Percentiles rank a stretch among this genome's conserved stretches.
Evolutionary conservation across 2,329 filamentous ascomycete genomes (phyloP).

Genomic region (Aspergillus tubingensis): DNA sequence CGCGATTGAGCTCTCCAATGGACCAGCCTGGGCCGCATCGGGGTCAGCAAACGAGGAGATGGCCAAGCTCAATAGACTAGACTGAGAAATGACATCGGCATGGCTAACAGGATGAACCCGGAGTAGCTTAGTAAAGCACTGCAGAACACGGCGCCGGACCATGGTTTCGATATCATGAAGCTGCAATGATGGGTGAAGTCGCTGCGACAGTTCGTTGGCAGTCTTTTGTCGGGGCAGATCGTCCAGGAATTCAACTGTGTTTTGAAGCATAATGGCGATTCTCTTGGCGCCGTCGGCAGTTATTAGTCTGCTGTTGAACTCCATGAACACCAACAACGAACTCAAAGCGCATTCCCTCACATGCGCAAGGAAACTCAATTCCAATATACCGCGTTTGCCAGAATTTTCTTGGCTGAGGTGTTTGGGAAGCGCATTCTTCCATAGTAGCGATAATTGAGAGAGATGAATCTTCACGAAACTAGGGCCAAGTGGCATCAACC

Average conservation of each 20-base stretch:
- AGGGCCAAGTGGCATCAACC: conserved; percentile 91
- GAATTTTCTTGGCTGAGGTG: conserved; percentile 92
- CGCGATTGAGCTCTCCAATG: conserved; percentile 86
- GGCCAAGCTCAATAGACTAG: conserved; percentile 84
- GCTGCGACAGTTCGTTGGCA: conserved; percentile 81
- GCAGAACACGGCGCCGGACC: conserved; percentile 87
- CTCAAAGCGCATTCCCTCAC: conserved; percentile 92
- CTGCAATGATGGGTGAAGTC: conserved; percentile 81
- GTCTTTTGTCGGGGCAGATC: conserved; percentile 80
- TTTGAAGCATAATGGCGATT: conserved; percentile 91
- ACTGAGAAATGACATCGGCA: conserved; percentile 83
- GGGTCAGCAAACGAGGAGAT: conserved; percentile 92
- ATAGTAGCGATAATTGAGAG: conserved; percentile 86
- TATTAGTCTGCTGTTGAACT: conserved; percentile 87
- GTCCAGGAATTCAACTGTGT: conserved; percentile 86
- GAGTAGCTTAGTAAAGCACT: conserved; percentile 91
- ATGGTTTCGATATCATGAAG: conserved; percentile 88
- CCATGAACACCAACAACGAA: conserved; percentile 86
- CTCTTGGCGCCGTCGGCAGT: conserved; percentile 93
- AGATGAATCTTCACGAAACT: conserved; percentile 99
- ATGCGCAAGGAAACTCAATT: conserved; percentile 90
- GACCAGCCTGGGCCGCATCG: conserved; percentile 69
- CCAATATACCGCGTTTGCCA: conserved; percentile 76
- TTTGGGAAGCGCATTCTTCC: conserved; percentile 96
- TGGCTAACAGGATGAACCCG: conserved; percentile 83